Base-by-base conservation (phyloP, 768 basidiomycete species). In the Collybia sp. region DNA sequence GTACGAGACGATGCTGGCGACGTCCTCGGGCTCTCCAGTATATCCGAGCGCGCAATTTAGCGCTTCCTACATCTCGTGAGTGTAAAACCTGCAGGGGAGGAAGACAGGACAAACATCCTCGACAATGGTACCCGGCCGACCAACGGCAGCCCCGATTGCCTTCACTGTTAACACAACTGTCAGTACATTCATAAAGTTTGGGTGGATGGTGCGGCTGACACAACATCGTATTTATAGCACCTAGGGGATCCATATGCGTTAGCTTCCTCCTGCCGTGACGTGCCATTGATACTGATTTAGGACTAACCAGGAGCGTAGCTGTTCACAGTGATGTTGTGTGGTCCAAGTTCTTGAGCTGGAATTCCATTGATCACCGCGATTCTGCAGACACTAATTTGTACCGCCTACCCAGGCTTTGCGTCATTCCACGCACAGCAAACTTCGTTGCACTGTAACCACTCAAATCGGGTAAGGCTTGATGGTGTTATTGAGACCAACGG, bases 341-440 rank as follows among this genome's bases (percentile, higher is more conserved):
- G 43, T 9, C 58, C 58, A 13, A 58, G 55, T 49, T 71, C 68
- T 16, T 46, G 4, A 2, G 68, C 68, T 70, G 15, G 25, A 30
- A 33, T 8, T 10, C 59, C 58, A 25, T 59, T 62, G 6, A 58
- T 64, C 3, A 64, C 60, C 3, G 56, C 58, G 20, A 64, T 61
- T 3, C 46, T 47, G 30, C 59, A 46, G 25, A 51, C 39, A 11
- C 54, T 55, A 13, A 58, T 55, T 50, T 69, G 65, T 36, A 70
- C 72, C 71, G 44, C 62, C 64, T 10, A 58, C 25, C n/a, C 25
- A 25, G 25, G 25, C 25, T 45, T 42, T 73, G 70, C 0, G 71
- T 71, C 18, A 75, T 40, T 1, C 68, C 64, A 20, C 72, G 58
- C 3, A 73, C 52, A 0, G 70, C 68, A 46, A 71, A 72, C 50